Evolutionary conservation across 106 monocot genomes (phyloP).

Genomic region (Dendrobium chrysotoxum): DNA sequence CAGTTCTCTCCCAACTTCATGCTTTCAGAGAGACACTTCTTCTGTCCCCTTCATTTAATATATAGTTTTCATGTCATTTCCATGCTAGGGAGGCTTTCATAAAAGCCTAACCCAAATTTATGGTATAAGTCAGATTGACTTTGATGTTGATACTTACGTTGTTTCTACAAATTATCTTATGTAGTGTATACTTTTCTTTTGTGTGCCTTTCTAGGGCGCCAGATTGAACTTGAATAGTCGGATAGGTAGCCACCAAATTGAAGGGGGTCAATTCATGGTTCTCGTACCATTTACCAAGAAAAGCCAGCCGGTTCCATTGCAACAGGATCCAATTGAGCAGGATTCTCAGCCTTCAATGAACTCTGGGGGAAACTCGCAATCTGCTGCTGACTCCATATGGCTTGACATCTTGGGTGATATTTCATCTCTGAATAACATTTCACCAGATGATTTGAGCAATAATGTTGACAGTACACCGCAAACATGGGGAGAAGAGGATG

Average conservation of each 20-base stretch:
- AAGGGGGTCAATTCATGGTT: slow-evolving; percentile 54
- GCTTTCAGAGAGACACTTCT: background rate
- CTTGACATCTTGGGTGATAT: slow-evolving; percentile 69
- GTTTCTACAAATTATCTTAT: slow-evolving; percentile 2
- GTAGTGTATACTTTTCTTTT: background rate
- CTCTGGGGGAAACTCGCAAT: background rate
- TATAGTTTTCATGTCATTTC: background rate
- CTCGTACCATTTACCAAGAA: slow-evolving; percentile 79
- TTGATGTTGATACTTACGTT: background rate
- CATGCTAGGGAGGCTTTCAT: background rate
- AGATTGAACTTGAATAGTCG: slow-evolving; percentile 39
- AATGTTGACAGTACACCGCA: background rate
- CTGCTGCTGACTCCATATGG: slow-evolving; percentile 54
- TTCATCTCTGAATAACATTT: slow-evolving; percentile 27
- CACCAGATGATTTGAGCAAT: background rate
- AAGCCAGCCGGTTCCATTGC: slow-evolving; percentile 11
- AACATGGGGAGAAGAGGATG: background rate
- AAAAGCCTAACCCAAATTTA: background rate
- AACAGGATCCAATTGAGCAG: background rate
- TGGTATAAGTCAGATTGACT: background rate
- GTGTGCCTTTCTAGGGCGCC: slow-evolving; percentile 35
- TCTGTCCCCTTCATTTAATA: background rate
- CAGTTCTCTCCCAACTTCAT: background rate
- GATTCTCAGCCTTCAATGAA: background rate
- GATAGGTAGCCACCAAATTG: slow-evolving; percentile 18